A percentile compares a stretch with the other conserved stretches of the same genome.
phyloP scores from a whole-genome alignment of 345 rosid species.

The Nasturtium officinale region DNA sequence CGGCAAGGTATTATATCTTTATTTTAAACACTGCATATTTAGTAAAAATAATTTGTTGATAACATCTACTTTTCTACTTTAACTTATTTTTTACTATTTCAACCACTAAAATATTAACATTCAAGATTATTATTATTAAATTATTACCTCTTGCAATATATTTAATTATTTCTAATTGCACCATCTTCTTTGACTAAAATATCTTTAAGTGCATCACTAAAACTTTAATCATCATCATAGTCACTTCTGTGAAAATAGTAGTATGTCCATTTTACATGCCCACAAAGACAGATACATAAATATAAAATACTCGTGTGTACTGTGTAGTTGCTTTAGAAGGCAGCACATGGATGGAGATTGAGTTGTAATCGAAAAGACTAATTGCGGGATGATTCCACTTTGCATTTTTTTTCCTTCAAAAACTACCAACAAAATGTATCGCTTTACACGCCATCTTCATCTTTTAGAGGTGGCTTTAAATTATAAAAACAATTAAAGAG shows the following conservation, averaged over 20 bases:
- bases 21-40: background rate
- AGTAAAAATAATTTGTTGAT: background rate
- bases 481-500: slow-evolving; percentile 29
- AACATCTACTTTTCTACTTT: background rate
- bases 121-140: background rate
- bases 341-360: slow-evolving; percentile 38
- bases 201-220: background rate
- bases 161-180: too few relatives aligned
- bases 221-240: slow-evolving; percentile 13
- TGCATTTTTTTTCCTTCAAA: slow-evolving; percentile 22
- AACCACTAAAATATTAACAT: background rate
- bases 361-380: slow-evolving; percentile 12
- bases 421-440: slow-evolving; percentile 24
- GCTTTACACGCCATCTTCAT: slow-evolving; percentile 41
- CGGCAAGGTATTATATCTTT: background rate
- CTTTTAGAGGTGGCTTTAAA: slow-evolving; percentile 38
- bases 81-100: background rate
- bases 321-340: slow-evolving; percentile 43
- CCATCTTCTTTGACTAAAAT: background rate
- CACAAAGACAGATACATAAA: slow-evolving; percentile 7
- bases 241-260: slow-evolving; percentile 21
- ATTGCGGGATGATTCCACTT: slow-evolving; percentile 28
- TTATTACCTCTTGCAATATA: background rate
- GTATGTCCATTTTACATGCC: slow-evolving; percentile 19
- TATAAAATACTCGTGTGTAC: slow-evolving; percentile 34